Base-by-base conservation (phyloP, 345 rosid species). In the Ailanthus altissimus region DNA sequence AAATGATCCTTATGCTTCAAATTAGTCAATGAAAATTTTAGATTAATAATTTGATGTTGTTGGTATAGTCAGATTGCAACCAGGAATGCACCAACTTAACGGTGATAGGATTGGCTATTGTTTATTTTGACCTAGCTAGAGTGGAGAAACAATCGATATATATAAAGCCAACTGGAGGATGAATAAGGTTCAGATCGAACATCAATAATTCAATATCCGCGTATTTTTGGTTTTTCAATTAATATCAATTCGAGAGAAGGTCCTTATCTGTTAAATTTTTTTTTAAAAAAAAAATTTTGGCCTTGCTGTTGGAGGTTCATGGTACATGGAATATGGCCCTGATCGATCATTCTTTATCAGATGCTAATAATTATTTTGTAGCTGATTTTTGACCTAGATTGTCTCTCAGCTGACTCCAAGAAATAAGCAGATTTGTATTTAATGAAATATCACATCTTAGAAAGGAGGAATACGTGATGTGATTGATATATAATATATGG, bases 241-340 rank as follows among this genome's bases (percentile, higher is more conserved):
- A 1, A 32, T 32, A 32, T 32, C 38, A 1, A 32, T 32, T 32
- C 38, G 2, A 32, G 38, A 32, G 38, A 32, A 32, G 38, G 38
- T 32, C 38, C 38, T 32, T 32, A 32, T 32, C 38, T 32, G 38
- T 32, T 32, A 32, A 32, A 32, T 32, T 32, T 32, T 32, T 32
- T 32, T 32, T 1, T 1, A 32, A 32, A 32, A 32, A 32, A 32
- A 3, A 32, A 32, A 32, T 32, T 23, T 26, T 23, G 45, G 21
- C 56, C 28, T 46, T 13, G 73, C 28, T 72, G 66, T 72, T 77
- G 49, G 59, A 43, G 65, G 66, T 63, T 54, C 23, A 50, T 20
- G 16, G 18, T 62, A 53, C 57, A 71, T 42, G 65, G 75, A 71
- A 54, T 72, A 14, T 42, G 45, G 57, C 56, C 23, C 28, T 38